phyloP scores from a whole-genome alignment of 805 yeast genomes.

The Spathaspora boniae region DNA sequence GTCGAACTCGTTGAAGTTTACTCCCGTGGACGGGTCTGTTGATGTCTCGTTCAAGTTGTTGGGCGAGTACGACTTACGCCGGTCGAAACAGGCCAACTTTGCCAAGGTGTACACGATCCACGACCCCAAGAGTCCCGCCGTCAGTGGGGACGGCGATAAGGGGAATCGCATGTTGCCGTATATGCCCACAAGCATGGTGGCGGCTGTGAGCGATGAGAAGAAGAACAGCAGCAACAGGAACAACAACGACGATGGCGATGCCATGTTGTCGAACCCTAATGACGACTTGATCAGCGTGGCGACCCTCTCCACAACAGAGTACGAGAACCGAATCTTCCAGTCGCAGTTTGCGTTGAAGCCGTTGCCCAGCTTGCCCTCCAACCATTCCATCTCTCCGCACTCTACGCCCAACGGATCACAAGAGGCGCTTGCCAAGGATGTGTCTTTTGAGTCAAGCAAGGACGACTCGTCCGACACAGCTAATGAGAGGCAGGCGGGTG shows the following conservation, averaged over 20 bases:
- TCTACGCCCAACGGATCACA: no score
- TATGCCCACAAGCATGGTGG: neutral
- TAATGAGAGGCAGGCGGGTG: no score
- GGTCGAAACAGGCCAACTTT: slow-evolving; percentile 40
- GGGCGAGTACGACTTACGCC: slow-evolving; percentile 64
- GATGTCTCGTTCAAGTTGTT: slow-evolving; percentile 57
- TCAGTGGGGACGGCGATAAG: neutral
- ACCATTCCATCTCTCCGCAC: no score
- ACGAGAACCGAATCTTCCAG: slow-evolving; percentile 34
- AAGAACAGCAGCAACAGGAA: no score
- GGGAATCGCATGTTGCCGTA: neutral
- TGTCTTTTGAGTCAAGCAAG: neutral
- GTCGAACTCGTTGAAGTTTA: slow-evolving; percentile 86
- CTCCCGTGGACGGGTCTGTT: slow-evolving; percentile 85
- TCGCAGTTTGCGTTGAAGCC: slow-evolving; percentile 33
- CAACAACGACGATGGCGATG: no score
- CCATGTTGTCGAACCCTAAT: no score
- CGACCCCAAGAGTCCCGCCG: slow-evolving; percentile 14
- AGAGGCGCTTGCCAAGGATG: no score
- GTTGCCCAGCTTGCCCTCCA: slow-evolving; percentile 16
- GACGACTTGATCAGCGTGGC: slow-evolving; percentile 25
- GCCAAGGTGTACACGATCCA: slow-evolving; percentile 42
- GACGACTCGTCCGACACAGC: slow-evolving; percentile 4
- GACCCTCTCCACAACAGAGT: slow-evolving; percentile 37
- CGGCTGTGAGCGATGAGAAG: no score